A percentile compares a stretch with the other conserved stretches of the same genome.
Conservation (phyloP, 2,329 filamentous ascomycete species). For the Botrytis hyacinthi region DNA sequence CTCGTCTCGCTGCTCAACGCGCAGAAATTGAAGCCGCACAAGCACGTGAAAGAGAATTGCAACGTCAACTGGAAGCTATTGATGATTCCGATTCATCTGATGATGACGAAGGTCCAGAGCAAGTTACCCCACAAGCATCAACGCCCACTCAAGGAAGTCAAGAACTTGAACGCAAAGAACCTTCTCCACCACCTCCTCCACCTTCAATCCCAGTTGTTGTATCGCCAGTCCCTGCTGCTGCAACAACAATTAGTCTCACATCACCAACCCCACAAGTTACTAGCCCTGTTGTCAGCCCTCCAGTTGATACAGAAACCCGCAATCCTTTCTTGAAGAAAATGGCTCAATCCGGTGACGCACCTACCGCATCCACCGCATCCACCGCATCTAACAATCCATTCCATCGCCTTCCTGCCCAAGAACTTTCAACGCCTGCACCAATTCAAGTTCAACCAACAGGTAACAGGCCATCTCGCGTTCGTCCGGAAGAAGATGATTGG, state of each 20-base stretch:
- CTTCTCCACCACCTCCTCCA: constrained; percentile 53
- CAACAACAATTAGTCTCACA: constrained; percentile 31
- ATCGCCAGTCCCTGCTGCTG: constrained; percentile 28
- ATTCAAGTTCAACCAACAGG: constrained; percentile 44
- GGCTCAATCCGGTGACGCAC: constrained; percentile 56
- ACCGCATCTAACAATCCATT: constrained; percentile 91
- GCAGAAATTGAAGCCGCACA: constrained; percentile 90
- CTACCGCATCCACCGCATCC: constrained; percentile 51
- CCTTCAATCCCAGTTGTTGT: constrained; percentile 33
- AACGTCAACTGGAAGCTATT: constrained; percentile 77
- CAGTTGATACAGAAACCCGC: constrained; percentile 73
- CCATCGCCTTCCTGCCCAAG: constrained; percentile 73
- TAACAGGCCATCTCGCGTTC: constrained; percentile 51
- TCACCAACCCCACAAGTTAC: constrained; percentile 21
- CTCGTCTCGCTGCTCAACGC: constrained; percentile 76
- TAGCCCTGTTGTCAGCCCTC: constrained; percentile 46
- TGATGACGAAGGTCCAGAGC: constrained; percentile 75
- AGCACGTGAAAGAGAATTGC: constrained; percentile 85
- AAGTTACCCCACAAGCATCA: constrained; percentile 62
- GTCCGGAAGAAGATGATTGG: constrained; percentile 77
- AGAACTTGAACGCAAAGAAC: constrained; percentile 52
- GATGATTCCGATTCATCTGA: constrained; percentile 74
- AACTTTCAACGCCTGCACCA: constrained; percentile 46
- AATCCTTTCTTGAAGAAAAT: constrained; percentile 95
- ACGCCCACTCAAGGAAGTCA: constrained; percentile 56